These are phyloP conservation scores for Massariosphaeria phaeospora DNA, from an alignment of 495 filamentous ascomycete genomes.

Conservation along the genomic window DNA sequence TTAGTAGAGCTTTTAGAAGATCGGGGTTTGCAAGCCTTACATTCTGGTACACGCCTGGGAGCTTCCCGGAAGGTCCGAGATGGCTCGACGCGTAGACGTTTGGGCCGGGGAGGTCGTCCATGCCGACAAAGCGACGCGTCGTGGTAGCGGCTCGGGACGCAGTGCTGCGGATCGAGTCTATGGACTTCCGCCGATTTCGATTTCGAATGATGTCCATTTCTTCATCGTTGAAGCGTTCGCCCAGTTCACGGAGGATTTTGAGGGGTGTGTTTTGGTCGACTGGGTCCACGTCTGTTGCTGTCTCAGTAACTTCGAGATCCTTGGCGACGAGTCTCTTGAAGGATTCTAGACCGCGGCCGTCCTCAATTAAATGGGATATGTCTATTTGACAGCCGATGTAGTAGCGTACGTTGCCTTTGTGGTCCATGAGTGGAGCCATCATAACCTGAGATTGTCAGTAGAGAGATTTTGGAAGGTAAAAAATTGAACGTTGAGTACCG, in stretches of 20 bases:
- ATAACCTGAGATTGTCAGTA: constrained; percentile 40
- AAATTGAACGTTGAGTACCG: no score
- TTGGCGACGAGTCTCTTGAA: constrained; percentile 46
- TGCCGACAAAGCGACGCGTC: constrained; percentile 29
- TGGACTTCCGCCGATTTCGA: constrained; percentile 11
- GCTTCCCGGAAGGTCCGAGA: constrained; percentile 37
- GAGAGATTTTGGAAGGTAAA: background rate
- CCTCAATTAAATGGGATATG: constrained; percentile 54
- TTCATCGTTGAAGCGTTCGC: constrained; percentile 38
- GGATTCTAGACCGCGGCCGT: constrained; percentile 54
- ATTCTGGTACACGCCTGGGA: constrained; percentile 44
- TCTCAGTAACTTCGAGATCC: constrained; percentile 33
- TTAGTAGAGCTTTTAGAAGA: background rate
- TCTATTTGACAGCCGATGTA: constrained; percentile 62
- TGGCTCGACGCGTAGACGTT: constrained; percentile 30
- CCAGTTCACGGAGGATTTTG: constrained; percentile 32
- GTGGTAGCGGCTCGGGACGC: constrained; percentile 14
- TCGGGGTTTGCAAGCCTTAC: constrained; percentile 21
- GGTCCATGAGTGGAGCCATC: constrained; percentile 58
- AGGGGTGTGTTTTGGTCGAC: constrained; percentile 15
- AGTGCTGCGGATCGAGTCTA: constrained; percentile 16
- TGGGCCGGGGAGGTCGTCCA: constrained; percentile 33
- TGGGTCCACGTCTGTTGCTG: constrained; percentile 13
- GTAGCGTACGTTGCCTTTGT: constrained; percentile 53
- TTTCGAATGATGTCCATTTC: constrained; percentile 31